Percentiles rank a stretch among this genome's conserved stretches.
Evolutionary conservation across 768 basidiomycete genomes (phyloP).

Genomic region (Sistotremastrum niveocremeum): DNA sequence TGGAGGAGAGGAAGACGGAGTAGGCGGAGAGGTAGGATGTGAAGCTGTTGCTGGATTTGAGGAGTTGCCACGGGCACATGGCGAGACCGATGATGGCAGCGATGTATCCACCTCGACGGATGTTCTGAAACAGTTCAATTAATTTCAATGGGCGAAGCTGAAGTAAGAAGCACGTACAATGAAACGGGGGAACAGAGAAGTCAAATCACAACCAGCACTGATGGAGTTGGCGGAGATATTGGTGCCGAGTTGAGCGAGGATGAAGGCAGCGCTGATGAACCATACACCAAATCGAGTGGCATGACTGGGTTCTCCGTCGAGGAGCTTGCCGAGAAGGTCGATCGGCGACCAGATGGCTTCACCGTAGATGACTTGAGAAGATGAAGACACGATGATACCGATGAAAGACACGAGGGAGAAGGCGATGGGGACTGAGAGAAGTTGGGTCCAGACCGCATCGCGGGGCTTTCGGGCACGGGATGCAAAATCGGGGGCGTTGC

Average conservation of each 20-base stretch:
- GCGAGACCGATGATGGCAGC: constrained; percentile 65
- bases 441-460: constrained; percentile 45
- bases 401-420: constrained; percentile 68
- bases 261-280: constrained; percentile 69
- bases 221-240: constrained; percentile 78
- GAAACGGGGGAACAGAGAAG: constrained; percentile 63
- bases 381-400: constrained; percentile 72
- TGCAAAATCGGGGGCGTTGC: constrained; percentile 68
- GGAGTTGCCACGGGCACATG: constrained; percentile 67
- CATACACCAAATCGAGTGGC: constrained; percentile 64
- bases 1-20: constrained; percentile 68
- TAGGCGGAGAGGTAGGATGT: constrained; percentile 75
- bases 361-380: constrained; percentile 61
- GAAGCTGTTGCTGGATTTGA: constrained; percentile 61
- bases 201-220: constrained; percentile 73
- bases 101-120: constrained; percentile 73
- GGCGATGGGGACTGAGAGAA: constrained; percentile 56
- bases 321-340: constrained; percentile 52
- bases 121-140: constrained; percentile 33
- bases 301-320: constrained; percentile 46
- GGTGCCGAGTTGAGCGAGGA: constrained; percentile 62
- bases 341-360: constrained; percentile 71
- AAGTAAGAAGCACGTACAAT: constrained; percentile 31
- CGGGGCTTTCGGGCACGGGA: constrained; percentile 35
- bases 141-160: neutral